Evolutionary conservation across 441 rosid species (phyloP), one percentile per base, ranked within the genome.

Genomic region (Populus hybrid): DNA sequence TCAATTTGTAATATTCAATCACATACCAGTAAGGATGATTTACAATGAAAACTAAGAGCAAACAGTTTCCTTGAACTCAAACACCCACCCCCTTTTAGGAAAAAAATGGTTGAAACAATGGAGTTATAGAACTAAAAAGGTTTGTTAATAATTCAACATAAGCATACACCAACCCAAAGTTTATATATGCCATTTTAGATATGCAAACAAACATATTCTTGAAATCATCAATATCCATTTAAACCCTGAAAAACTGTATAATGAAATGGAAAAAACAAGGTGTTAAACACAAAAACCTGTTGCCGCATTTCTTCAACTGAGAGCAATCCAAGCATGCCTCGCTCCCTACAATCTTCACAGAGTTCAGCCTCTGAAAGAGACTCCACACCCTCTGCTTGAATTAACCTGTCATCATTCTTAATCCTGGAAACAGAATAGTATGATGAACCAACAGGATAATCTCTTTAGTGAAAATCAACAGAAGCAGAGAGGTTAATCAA

Each of bases 261-360:
- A 30, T 11, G 35, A 34, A 16, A 64, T 61, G 70, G 46, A 63
- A 69, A 14, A 74, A 8, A 26, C 18, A 42, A 42, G 40, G 26
- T 19, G 18, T 70, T 50, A 32, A 34, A 79, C 30, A 64, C 34
- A 71, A 63, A 21, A 64, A 92, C 99, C 95, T 95, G 97, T 73
- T 91, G 91, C 77, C 89, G 88, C 99, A 94, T 95, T 87, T 95
- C 97, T 70, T 92, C 98, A 75, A 91, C 97, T 69, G 98, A 92
- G 68, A 89, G 92, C 80, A 94, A 83, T 53, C 96, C 97, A 82
- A 95, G 97, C 84, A 95, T 82, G 75, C 99, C 99, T 83, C 99
- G 87, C 19, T 91, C 92, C 84, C 99, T 91, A 81, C 99, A 95
- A 75, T 92, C 99, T 83, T 94, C 94, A 66, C 93, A 88, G 81